Conservation (phyloP, 2,329 filamentous ascomycete species). For the Hirsutella rhossiliensis region DNA sequence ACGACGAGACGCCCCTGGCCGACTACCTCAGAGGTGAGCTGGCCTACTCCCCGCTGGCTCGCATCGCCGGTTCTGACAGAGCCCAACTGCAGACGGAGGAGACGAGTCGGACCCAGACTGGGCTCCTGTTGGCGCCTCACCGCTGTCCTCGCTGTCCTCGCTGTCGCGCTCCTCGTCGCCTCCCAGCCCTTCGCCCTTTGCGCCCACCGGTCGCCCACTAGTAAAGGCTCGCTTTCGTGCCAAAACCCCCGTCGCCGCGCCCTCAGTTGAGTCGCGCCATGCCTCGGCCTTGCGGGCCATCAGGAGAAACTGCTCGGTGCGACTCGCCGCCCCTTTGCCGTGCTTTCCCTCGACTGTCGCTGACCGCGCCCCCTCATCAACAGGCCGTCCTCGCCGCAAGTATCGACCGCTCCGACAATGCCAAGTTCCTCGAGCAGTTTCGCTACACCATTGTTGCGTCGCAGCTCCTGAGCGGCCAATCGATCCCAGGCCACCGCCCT, state of each 20-base stretch:
- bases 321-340: constrained; percentile 7
- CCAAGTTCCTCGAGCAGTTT: constrained; percentile 82
- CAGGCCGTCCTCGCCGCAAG: constrained; percentile 60
- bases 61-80: constrained; percentile 4
- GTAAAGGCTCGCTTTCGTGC: constrained; percentile 41
- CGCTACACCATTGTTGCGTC: constrained; percentile 89
- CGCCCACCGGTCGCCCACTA: constrained; percentile 42
- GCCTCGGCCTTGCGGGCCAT: constrained; percentile 29
- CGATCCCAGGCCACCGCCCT: constrained; percentile 28
- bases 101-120: constrained; percentile 32
- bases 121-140: constrained; percentile 27
- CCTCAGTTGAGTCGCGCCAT: constrained; percentile 24
- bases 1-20: constrained; percentile 77
- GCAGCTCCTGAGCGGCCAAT: constrained; percentile 67
- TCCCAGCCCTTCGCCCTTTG: constrained; percentile 38
- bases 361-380: not conserved
- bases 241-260: constrained; percentile 30
- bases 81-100: constrained; percentile 30
- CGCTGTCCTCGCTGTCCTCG: constrained; percentile 17
- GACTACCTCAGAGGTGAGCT: constrained; percentile 73
- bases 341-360: not conserved
- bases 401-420: constrained; percentile 66
- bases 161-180: constrained; percentile 28
- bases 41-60: not conserved
- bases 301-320: constrained; percentile 39